Evolutionary conservation across 1,284 basidiomycete species (phyloP).

Genomic region (Ganoderma boninense): DNA sequence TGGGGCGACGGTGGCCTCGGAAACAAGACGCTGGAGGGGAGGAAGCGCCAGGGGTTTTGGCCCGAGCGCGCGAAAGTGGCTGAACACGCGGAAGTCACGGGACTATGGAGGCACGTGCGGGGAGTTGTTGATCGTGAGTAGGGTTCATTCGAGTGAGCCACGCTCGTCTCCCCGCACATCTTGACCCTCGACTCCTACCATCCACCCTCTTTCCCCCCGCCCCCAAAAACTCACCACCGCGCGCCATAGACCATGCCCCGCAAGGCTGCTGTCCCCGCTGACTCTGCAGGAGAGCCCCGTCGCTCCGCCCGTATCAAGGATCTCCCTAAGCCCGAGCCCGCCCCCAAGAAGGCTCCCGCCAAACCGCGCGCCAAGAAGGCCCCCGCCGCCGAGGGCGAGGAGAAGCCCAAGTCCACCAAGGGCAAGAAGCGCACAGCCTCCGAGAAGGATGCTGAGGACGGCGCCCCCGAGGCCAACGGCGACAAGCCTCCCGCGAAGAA

Average conservation of each 20-base stretch:
- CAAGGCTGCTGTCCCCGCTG: constrained; percentile 60
- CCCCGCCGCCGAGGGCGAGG: constrained; percentile 38
- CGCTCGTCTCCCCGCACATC: constrained; percentile 31
- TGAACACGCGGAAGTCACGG: constrained; percentile 35
- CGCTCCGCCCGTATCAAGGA: constrained; percentile 80
- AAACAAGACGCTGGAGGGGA: not conserved
- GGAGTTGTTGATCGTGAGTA: constrained; percentile 43
- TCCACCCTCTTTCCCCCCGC: constrained; percentile 29
- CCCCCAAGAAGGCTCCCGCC: constrained; percentile 64
- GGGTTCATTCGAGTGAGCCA: constrained; percentile 35
- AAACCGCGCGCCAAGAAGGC: constrained; percentile 70
- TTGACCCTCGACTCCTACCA: constrained; percentile 34
- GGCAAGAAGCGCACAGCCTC: constrained; percentile 62
- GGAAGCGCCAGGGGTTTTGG: constrained; percentile 17
- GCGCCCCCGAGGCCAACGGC: constrained; percentile 38
- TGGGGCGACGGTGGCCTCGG: not conserved
- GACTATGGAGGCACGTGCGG: constrained; percentile 38
- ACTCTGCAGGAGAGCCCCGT: constrained; percentile 60
- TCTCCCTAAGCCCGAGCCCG: constrained; percentile 60
- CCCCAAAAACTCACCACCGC: constrained; percentile 19
- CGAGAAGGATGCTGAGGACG: constrained; percentile 43
- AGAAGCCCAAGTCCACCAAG: constrained; percentile 64
- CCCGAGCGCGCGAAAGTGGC: constrained; percentile 36
- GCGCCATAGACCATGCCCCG: constrained; percentile 61
- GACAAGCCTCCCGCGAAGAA: constrained; percentile 46